phyloP scores from a whole-genome alignment of 2,329 filamentous ascomycete genomes.

The Neofusicoccum umdonicola region DNA sequence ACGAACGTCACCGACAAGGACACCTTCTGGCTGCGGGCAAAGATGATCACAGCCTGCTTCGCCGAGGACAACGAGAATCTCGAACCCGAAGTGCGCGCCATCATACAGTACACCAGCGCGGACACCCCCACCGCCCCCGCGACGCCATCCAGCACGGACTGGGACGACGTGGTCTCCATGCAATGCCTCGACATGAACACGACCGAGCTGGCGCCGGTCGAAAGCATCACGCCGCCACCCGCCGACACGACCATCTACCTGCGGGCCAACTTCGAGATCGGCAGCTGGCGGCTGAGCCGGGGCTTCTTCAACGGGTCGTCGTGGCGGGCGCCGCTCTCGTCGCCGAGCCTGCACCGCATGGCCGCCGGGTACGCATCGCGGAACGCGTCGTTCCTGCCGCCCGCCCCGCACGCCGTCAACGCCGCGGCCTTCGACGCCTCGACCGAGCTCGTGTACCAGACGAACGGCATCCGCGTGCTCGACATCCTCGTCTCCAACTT shows the following conservation, averaged over 20 bases:
- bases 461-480: slow-evolving; percentile 33
- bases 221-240: slow-evolving; percentile 43
- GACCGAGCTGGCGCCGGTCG: slow-evolving; percentile 46
- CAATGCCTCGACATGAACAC: slow-evolving; percentile 54
- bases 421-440: slow-evolving; percentile 27
- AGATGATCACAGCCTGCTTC: slow-evolving; percentile 61
- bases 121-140: too few relatives aligned
- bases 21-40: slow-evolving; percentile 52
- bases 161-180: slow-evolving; percentile 49
- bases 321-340: slow-evolving; percentile 49
- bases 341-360: slow-evolving; percentile 52
- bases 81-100: slow-evolving; percentile 49
- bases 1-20: slow-evolving; percentile 42
- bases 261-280: slow-evolving; percentile 59
- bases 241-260: slow-evolving; percentile 55
- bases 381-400: slow-evolving; percentile 26
- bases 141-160: slow-evolving; percentile 47
- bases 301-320: slow-evolving; percentile 59
- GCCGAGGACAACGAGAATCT: slow-evolving; percentile 49
- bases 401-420: slow-evolving; percentile 21
- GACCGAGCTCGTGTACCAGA: slow-evolving; percentile 37
- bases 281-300: slow-evolving; percentile 56
- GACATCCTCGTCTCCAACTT: slow-evolving; percentile 38
- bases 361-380: slow-evolving; percentile 44
- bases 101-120: slow-evolving; percentile 46